phyloP scores from a whole-genome alignment of 2,329 filamentous ascomycete genomes.

The Fusarium anthophilum region DNA sequence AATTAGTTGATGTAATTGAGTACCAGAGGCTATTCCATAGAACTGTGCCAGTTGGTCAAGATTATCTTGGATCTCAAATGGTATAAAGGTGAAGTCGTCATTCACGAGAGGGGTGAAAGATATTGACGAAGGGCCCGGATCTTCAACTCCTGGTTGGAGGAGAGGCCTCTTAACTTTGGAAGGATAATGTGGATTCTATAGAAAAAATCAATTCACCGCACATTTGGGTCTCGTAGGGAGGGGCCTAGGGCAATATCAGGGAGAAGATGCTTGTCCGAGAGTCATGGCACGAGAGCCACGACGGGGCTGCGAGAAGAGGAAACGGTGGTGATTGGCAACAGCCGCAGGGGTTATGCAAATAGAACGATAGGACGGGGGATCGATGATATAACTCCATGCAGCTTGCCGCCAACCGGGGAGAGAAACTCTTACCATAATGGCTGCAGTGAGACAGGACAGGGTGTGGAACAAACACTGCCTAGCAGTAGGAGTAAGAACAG shows the following conservation, averaged over 20 bases:
- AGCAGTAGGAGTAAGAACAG: slow-evolving; percentile 33
- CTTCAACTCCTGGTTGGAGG: slow-evolving; percentile 39
- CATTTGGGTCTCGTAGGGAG: slow-evolving; percentile 43
- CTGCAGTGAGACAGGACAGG: slow-evolving; percentile 49
- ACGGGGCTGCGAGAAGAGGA: slow-evolving; percentile 38
- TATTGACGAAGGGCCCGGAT: slow-evolving; percentile 34
- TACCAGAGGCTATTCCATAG: slow-evolving; percentile 47
- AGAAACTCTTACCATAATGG: slow-evolving; percentile 61
- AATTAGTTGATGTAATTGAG: slow-evolving; percentile 44
- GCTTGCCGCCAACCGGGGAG: slow-evolving; percentile 53
- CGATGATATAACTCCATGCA: slow-evolving; percentile 58
- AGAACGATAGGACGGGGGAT: slow-evolving; percentile 45
- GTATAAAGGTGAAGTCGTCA: slow-evolving; percentile 38
- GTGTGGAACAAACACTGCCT: slow-evolving; percentile 44
- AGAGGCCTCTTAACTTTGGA: slow-evolving; percentile 45
- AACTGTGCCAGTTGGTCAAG: slow-evolving; percentile 43
- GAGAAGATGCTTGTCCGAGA: slow-evolving; percentile 41
- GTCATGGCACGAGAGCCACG: slow-evolving; percentile 41
- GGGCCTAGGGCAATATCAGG: slow-evolving; percentile 41
- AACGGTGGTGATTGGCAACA: slow-evolving; percentile 41
- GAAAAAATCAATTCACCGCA: slow-evolving; percentile 53
- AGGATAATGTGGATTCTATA: slow-evolving; percentile 45
- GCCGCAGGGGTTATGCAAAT: slow-evolving; percentile 40
- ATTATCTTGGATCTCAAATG: slow-evolving; percentile 40
- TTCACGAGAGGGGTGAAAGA: slow-evolving; percentile 34